These are phyloP conservation scores for Tremellales sp. DNA, from an alignment of 1,284 basidiomycete genomes.

Conservation along the genomic window DNA sequence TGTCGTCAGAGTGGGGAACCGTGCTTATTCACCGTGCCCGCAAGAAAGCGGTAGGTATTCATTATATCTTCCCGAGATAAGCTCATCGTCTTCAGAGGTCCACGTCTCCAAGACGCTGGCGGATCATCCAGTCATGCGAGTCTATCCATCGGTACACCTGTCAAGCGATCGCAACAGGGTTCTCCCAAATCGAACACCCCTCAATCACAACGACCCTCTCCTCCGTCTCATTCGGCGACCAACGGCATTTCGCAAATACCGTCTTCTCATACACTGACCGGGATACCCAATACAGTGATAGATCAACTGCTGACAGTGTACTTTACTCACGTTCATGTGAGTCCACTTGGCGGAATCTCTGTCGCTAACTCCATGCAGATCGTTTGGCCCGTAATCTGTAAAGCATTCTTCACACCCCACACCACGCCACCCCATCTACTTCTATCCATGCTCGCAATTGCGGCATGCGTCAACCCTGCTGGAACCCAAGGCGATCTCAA, in stretches of 20 bases:
- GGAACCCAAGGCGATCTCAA: conserved; percentile 62
- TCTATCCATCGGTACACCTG: conserved; percentile 8
- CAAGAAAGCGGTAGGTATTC: conserved; percentile 31
- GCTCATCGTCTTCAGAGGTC: not conserved
- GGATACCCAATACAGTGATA: conserved; percentile 22
- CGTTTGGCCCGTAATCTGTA: conserved; percentile 47
- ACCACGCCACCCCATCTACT: conserved; percentile 32
- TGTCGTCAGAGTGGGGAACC: conserved; percentile 22
- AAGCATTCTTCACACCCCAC: conserved; percentile 40
- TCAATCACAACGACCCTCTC: not conserved
- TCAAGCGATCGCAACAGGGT: conserved; percentile 2
- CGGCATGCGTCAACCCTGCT: conserved; percentile 33
- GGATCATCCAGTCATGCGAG: conserved; percentile 7
- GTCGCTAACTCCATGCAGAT: conserved; percentile 22
- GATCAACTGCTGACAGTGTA: conserved; percentile 41
- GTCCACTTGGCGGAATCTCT: conserved; percentile 2
- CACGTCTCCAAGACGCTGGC: not conserved
- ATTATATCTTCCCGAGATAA: no score
- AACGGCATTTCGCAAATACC: not conserved
- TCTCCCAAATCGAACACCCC: conserved; percentile 3
- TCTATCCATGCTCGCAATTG: conserved; percentile 40
- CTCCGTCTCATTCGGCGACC: not conserved
- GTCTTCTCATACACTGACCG: conserved; percentile 11
- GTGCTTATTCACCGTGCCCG: conserved; percentile 27
- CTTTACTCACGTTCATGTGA: conserved; percentile 41